Evolutionary conservation across 208 protist genomes (phyloP), one percentile per base, ranked within the genome.

Genomic region (Trypanosoma avium): DNA sequence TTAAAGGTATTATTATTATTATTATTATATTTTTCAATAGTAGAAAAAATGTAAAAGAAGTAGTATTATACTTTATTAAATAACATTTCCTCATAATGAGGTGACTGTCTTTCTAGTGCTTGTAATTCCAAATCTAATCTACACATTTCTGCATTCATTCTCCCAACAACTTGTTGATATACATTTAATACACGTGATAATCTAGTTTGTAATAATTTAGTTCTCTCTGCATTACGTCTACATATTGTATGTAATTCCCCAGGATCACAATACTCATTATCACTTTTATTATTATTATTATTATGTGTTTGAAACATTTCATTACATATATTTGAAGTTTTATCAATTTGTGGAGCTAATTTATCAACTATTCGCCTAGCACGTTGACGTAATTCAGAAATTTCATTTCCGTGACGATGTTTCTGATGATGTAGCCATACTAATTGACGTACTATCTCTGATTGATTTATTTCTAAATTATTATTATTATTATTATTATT

Each of bases 71-170:
- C n/a, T n/a, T n/a, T n/a, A n/a, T n/a, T n/a, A n/a, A n/a, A n/a
- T n/a, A n/a, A n/a, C n/a, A n/a, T 27, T 53, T 48, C 50, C 27
- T 49, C 50, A 32, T 13, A 24, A 17, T 67, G 17, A 8, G 35
- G 38, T 30, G 40, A 48, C 2, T 60, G 38, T 24, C 61, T 24
- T 19, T 67, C 50, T 36, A 59, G n/a, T 42, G 61, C 61, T 38
- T 59, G 35, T 24, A 67, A 15, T 40, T 67, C 38, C 32, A 67
- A 22, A 17, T 67, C 61, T 40, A 67, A 56, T n/a, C 50, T 19
- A 47, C 48, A 55, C 21, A 67, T 15, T 40, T 67, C 50, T 17
- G 42, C 15, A 42, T 67, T 67, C 17, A 42, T 43, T 2, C 36
- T 12, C 24, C 19, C 22, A 30, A 38, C 29, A 17, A 67, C 19